A percentile compares a stretch with the other conserved stretches of the same genome.
Conservation (phyloP, 2,329 filamentous ascomycete genomes). For the Ceratocystis colombiana region DNA sequence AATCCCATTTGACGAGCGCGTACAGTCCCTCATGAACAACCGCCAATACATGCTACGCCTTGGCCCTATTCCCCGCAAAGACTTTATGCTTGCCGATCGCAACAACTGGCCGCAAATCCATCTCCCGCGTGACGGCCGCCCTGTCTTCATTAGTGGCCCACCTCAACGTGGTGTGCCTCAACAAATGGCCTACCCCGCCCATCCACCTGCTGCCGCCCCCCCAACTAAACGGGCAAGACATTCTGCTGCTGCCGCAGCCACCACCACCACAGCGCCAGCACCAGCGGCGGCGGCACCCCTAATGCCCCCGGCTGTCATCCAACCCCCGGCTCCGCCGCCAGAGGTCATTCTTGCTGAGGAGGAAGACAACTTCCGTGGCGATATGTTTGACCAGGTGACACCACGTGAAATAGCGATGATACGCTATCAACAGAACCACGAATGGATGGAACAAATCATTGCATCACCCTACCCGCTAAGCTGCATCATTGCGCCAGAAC, state of each 20-base stretch:
- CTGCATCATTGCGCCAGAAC: conserved; percentile 77
- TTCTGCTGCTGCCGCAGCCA: conserved; percentile 34
- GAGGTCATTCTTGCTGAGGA: conserved; percentile 63
- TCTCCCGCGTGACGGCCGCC: conserved; percentile 48
- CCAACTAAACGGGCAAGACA: conserved; percentile 48
- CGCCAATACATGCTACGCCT: conserved; percentile 58
- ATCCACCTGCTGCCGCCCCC: conserved; percentile 39
- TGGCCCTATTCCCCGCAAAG: conserved; percentile 76
- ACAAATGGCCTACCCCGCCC: conserved; percentile 52
- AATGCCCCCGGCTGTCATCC: conserved; percentile 25
- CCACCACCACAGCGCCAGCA: conserved; percentile 29
- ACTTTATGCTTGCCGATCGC: conserved; percentile 88
- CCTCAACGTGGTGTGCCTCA: conserved; percentile 45
- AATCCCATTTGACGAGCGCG: conserved; percentile 53
- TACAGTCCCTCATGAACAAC: conserved; percentile 51
- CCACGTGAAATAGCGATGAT: conserved; percentile 79
- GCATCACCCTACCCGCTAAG: conserved; percentile 78
- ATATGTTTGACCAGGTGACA: conserved; percentile 81
- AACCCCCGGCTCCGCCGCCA: conserved; percentile 32
- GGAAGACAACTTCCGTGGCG: conserved; percentile 76
- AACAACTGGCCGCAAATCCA: conserved; percentile 81
- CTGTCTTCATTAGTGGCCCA: conserved; percentile 42
- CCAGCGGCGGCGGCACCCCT: conserved; percentile 25
- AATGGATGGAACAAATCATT: conserved; percentile 98
- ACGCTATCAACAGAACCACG: conserved; percentile 88